Evolutionary conservation across 257 asterid species (phyloP).

Genomic region (Avicennia marina): DNA sequence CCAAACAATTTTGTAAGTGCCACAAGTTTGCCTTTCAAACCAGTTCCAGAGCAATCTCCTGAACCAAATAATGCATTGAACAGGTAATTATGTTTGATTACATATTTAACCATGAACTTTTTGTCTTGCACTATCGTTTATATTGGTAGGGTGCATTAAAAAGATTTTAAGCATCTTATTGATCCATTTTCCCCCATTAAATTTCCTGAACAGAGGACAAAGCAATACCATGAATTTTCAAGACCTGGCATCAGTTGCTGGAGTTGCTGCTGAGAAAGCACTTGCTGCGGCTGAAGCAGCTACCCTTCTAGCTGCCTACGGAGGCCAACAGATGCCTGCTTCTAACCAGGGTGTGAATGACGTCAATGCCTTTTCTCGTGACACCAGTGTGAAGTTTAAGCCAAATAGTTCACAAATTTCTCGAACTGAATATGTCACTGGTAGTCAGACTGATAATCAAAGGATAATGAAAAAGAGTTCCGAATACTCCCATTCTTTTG

Average conservation of each 20-base stretch:
- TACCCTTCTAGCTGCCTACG: conserved; percentile 47
- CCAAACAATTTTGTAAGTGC: conserved; percentile 69
- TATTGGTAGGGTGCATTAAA: too few species aligned
- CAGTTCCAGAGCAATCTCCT: conserved; percentile 34
- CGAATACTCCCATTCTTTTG: conserved; percentile 13
- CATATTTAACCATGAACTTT: neutral
- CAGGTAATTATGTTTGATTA: conserved; percentile 33
- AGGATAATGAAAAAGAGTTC: conserved; percentile 19
- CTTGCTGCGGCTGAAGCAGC: conserved; percentile 94
- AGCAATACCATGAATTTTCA: conserved; percentile 31
- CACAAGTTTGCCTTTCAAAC: conserved; percentile 60
- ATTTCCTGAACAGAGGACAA: conserved; percentile 30
- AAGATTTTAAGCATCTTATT: neutral
- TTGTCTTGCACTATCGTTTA: neutral
- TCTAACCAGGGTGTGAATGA: conserved; percentile 12
- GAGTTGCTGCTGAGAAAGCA: conserved; percentile 86
- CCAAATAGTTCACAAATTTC: too few species aligned
- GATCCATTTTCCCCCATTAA: neutral
- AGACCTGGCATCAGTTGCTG: conserved; percentile 80
- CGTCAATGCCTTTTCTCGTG: too few species aligned
- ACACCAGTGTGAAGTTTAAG: too few species aligned
- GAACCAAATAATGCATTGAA: conserved; percentile 36
- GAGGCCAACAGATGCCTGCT: conserved; percentile 36
- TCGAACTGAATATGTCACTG: conserved; percentile 9
- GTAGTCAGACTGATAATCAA: too few species aligned